Percentiles rank a stretch among this genome's conserved stretches.
phyloP scores from a whole-genome alignment of 1,139 yeast species.

The Geotrichum cucujoidarum region DNA sequence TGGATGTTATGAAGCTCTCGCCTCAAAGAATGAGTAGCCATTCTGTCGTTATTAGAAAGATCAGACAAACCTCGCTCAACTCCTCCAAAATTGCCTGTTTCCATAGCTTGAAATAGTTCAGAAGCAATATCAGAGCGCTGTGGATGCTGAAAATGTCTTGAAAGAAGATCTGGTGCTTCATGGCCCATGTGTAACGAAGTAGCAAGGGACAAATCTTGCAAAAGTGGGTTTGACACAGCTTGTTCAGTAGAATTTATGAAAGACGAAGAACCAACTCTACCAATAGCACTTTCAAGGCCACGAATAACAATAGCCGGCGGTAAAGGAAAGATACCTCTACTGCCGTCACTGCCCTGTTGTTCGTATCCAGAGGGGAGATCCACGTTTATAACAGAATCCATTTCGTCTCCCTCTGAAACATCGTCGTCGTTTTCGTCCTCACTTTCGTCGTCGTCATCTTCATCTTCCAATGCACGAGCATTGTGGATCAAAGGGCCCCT shows the following conservation, averaged over 20 bases:
- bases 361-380: no score
- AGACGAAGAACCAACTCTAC: background rate
- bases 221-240: conserved; percentile 13
- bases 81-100: conserved; percentile 1
- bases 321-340: background rate
- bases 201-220: conserved; percentile 6
- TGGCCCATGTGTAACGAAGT: no score
- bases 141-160: conserved; percentile 3
- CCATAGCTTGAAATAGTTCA: conserved; percentile 12
- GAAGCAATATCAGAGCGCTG: conserved; percentile 9
- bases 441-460: conserved; percentile 18
- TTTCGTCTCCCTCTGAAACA: conserved; percentile 24
- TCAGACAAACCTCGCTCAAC: conserved; percentile 7
- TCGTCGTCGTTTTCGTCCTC: conserved; percentile 20
- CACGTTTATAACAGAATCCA: conserved; percentile 34
- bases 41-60: conserved; percentile 1
- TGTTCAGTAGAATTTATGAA: background rate
- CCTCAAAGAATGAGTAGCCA: background rate
- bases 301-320: conserved; percentile 9
- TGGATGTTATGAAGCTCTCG: conserved; percentile 15
- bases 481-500: no score
- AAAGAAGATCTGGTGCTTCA: no score
- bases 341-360: conserved; percentile 36
- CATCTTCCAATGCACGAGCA: conserved; percentile 3
- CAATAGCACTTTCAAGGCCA: conserved; percentile 3